Evolutionary conservation across 805 yeast species (phyloP).

Genomic region (Wickerhamomyces silvicola): DNA sequence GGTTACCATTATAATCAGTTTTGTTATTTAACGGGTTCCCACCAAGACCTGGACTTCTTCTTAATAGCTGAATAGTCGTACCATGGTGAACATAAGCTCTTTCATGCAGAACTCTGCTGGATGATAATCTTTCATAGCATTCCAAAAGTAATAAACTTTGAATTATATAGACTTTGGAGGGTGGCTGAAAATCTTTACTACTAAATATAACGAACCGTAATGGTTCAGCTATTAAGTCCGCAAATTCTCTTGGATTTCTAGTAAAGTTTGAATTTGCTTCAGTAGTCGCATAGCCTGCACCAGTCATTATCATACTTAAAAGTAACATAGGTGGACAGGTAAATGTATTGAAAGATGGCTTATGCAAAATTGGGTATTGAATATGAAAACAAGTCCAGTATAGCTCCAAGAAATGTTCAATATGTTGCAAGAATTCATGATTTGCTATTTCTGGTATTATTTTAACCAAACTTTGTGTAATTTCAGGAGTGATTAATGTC

Average conservation of each 20-base stretch:
- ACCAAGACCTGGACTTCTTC: conserved; percentile 72
- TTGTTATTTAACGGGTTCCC: conserved; percentile 48
- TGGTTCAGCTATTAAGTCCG: conserved; percentile 37
- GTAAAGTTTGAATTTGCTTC: conserved; percentile 12
- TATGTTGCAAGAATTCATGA: conserved; percentile 16
- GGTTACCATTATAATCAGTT: conserved; percentile 21
- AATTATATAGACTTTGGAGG: conserved; percentile 68
- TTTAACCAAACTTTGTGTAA: conserved; percentile 9
- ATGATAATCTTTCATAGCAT: conserved; percentile 69
- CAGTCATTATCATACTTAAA: conserved; percentile 41
- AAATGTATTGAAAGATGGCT: conserved; percentile 47
- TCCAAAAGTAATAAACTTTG: conserved; percentile 73
- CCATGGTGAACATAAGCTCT: conserved; percentile 84
- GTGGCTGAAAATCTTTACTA: conserved; percentile 67
- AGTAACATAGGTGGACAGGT: conserved; percentile 46
- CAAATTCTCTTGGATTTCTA: conserved; percentile 19
- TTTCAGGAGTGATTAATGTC: conserved; percentile 20
- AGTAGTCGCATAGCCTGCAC: conserved; percentile 19
- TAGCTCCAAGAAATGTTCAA: conserved; percentile 20
- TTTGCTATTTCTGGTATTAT: conserved; percentile 17
- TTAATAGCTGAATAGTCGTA: conserved; percentile 68
- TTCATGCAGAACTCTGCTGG: conserved; percentile 67
- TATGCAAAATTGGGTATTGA: conserved; percentile 43
- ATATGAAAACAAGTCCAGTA: conserved; percentile 27
- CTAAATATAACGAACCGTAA: conserved; percentile 66